Evolutionary conservation across 192 early-diverging fungal genomes (phyloP).

Genomic region (Lunasporangiospora selenospora): DNA sequence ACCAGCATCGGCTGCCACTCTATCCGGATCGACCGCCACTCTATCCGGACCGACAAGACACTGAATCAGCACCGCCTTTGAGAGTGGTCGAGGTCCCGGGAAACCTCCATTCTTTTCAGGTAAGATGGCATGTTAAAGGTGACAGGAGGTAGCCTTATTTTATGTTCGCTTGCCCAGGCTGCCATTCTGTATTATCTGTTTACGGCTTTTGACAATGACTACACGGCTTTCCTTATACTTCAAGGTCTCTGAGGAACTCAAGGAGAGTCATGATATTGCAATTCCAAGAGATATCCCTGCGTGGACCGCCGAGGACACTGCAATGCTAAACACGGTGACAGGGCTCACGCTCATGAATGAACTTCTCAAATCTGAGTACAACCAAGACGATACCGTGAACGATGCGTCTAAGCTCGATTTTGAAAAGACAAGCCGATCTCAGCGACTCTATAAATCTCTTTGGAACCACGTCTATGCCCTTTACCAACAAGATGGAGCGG

Average conservation of each 20-base stretch:
- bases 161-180: too few species aligned
- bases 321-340: neutral
- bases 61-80: too few species aligned
- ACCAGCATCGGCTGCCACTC: too few species aligned
- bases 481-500: neutral
- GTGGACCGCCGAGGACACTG: slow-evolving; percentile 23
- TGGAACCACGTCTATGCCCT: slow-evolving; percentile 11
- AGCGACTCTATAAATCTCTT: slow-evolving; percentile 22
- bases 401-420: slow-evolving; percentile 3
- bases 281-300: slow-evolving; percentile 15
- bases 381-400: neutral
- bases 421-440: neutral
- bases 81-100: too few species aligned
- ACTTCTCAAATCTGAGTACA: slow-evolving; percentile 13
- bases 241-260: slow-evolving; percentile 15
- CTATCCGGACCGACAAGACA: too few species aligned
- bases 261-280: slow-evolving; percentile 14
- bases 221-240: too few species aligned
- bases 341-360: slow-evolving; percentile 24
- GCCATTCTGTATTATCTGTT: too few species aligned
- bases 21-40: too few species aligned
- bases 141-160: too few species aligned
- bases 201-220: too few species aligned
- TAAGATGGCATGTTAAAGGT: too few species aligned
- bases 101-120: too few species aligned